These are phyloP conservation scores for Rostrohypoxylon terebratum DNA, from an alignment of 495 filamentous ascomycete species.

Conservation along the genomic window DNA sequence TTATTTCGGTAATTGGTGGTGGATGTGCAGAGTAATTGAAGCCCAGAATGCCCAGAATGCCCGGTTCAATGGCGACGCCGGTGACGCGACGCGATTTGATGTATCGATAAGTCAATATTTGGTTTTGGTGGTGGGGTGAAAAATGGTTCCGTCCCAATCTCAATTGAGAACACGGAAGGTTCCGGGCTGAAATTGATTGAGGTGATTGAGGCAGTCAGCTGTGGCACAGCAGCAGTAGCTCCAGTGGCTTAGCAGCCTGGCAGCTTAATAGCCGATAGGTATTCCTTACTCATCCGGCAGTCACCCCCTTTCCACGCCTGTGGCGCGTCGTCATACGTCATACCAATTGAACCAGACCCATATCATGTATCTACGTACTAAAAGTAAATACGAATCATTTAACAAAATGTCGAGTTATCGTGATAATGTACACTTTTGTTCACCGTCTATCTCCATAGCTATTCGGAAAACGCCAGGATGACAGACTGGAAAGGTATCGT, in stretches of 20 bases:
- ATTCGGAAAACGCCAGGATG: constrained; percentile 34
- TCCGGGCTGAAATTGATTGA: constrained; percentile 12
- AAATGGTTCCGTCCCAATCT: not conserved
- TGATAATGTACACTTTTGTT: constrained; percentile 7
- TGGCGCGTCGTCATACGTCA: not conserved
- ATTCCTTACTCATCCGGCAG: not conserved
- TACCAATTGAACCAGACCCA: not conserved
- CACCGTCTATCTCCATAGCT: not conserved
- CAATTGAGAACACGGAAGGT: constrained; percentile 17
- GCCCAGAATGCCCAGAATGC: not conserved
- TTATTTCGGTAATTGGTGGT: constrained; percentile 10
- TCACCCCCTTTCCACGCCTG: constrained; percentile 6
- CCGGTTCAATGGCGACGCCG: not conserved
- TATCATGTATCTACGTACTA: not conserved
- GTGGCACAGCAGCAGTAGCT: constrained; percentile 21
- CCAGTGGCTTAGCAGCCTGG: not conserved
- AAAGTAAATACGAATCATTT: constrained; percentile 18
- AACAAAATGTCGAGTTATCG: constrained; percentile 21
- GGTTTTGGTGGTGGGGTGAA: constrained; percentile 39
- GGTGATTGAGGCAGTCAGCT: constrained; percentile 27
- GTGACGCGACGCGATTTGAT: constrained; percentile 47
- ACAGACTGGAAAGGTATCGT: constrained; percentile 55
- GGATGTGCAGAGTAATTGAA: not conserved
- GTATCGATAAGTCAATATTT: constrained; percentile 48
- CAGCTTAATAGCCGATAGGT: too few relatives aligned